These are phyloP conservation scores for Effrenium voratum DNA, from an alignment of 73 alveolate species.

Conservation along the genomic window DNA sequence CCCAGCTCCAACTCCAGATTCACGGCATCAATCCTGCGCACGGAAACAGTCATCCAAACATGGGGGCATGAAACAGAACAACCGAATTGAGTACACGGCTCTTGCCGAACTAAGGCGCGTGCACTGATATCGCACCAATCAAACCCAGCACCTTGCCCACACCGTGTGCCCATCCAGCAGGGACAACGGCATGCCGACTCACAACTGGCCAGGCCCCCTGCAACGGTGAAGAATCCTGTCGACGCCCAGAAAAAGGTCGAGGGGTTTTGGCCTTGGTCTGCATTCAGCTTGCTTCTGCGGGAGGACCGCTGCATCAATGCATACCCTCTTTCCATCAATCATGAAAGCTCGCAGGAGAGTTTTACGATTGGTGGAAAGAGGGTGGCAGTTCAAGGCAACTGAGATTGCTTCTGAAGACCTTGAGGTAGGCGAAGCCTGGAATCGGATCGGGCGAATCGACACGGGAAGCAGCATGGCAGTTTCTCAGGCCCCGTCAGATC, in stretches of 20 bases:
- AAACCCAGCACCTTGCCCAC: conserved; percentile 57
- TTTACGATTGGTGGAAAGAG: neutral
- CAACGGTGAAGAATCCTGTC: conserved; percentile 42
- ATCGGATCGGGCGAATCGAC: neutral
- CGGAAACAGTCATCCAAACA: neutral
- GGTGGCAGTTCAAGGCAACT: neutral
- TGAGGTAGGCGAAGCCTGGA: conserved; percentile 19
- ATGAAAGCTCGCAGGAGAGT: neutral
- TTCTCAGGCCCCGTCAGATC: neutral
- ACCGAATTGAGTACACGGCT: neutral
- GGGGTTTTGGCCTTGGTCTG: conserved; percentile 50
- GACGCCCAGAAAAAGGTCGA: conserved; percentile 31
- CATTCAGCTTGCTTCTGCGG: no score
- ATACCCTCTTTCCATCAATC: no score
- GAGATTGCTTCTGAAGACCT: conserved; percentile 10
- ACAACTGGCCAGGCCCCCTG: neutral
- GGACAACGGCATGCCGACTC: neutral
- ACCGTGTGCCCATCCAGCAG: no score
- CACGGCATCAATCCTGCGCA: conserved; percentile 62
- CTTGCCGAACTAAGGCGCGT: neutral
- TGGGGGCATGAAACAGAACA: neutral
- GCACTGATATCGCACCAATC: conserved; percentile 63
- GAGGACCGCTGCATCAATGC: no score
- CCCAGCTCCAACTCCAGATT: conserved; percentile 59
- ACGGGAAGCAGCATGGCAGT: neutral